Evolutionary conservation across 805 yeast species (phyloP).

Genomic region (Hanseniaspora guilliermondii): DNA sequence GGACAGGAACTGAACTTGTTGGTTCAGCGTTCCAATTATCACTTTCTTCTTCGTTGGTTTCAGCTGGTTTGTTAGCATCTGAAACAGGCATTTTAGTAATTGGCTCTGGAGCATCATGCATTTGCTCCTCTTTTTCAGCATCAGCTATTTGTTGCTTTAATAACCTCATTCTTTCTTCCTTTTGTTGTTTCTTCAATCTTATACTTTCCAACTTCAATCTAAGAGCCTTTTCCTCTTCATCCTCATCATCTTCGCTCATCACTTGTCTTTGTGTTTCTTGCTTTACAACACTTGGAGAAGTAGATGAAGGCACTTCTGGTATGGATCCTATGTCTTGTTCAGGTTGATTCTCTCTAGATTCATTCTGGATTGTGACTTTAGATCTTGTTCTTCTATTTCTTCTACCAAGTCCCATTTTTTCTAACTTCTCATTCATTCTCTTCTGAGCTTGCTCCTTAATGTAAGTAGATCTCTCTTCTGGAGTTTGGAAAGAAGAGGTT

Average conservation of each 20-base stretch:
- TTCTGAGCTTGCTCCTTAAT: conserved; percentile 71
- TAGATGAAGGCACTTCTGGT: conserved; percentile 15
- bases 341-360: conserved; percentile 15
- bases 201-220: conserved; percentile 30
- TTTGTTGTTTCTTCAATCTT: conserved; percentile 40
- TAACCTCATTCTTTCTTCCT: conserved; percentile 47
- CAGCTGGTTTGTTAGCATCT: background rate
- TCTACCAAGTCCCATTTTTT: conserved; percentile 59
- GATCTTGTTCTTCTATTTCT: conserved; percentile 18
- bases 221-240: conserved; percentile 37
- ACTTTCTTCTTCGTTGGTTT: conserved; percentile 10
- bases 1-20: conserved; percentile 13
- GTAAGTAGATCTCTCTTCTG: conserved; percentile 64
- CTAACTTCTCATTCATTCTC: conserved; percentile 75
- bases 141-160: conserved; percentile 49
- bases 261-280: conserved; percentile 12
- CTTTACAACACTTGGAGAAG: background rate
- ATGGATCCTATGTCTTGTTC: conserved; percentile 9
- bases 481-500: conserved; percentile 26
- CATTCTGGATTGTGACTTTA: conserved; percentile 10
- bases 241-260: conserved; percentile 33
- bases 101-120: conserved; percentile 17
- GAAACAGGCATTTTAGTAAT: background rate
- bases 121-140: conserved; percentile 32
- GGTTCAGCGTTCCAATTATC: conserved; percentile 5